phyloP scores from a whole-genome alignment of 2,329 filamentous ascomycete species.

The Westerdykella sp. region DNA sequence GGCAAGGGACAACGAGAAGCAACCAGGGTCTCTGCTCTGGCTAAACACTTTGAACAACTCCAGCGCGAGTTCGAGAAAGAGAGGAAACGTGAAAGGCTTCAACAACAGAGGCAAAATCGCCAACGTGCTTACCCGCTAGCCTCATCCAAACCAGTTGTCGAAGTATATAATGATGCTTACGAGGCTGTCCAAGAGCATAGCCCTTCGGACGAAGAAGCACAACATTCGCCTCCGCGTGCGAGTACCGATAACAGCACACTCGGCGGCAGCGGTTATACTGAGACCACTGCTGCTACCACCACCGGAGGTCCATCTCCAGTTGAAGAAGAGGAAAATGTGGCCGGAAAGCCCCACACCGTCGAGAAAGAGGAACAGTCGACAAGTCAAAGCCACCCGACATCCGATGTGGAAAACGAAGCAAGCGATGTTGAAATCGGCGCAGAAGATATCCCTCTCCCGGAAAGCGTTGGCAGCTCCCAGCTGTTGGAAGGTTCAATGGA shows the following conservation, averaged over 20 bases:
- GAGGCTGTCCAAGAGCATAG: constrained; percentile 83
- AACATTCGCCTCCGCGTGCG: constrained; percentile 24
- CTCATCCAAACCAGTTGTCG: constrained; percentile 90
- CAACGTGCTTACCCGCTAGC: constrained; percentile 80
- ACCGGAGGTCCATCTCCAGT: constrained; percentile 31
- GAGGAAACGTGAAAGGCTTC: constrained; percentile 74
- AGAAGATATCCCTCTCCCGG: constrained; percentile 60
- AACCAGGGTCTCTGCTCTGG: constrained; percentile 81
- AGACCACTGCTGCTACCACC: constrained; percentile 24
- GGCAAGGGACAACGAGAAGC: constrained; percentile 54
- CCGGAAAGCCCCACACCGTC: constrained; percentile 12
- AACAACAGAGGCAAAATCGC: constrained; percentile 69
- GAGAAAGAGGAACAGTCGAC: constrained; percentile 23
- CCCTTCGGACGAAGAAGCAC: constrained; percentile 57
- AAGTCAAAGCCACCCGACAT: constrained; percentile 38
- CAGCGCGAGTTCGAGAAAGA: constrained; percentile 96
- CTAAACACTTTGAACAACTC: constrained; percentile 92
- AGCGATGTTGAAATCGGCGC: constrained; percentile 69
- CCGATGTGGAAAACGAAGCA: constrained; percentile 45
- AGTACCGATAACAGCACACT: constrained; percentile 36
- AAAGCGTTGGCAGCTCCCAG: constrained; percentile 52
- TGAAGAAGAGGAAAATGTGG: constrained; percentile 31
- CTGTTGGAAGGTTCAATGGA: constrained; percentile 60
- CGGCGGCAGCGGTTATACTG: constrained; percentile 30
- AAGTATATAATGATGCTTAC: constrained; percentile 89